Base-by-base conservation (phyloP, 2,329 filamentous ascomycete genomes). In the Kalaharituber pfeilii region DNA sequence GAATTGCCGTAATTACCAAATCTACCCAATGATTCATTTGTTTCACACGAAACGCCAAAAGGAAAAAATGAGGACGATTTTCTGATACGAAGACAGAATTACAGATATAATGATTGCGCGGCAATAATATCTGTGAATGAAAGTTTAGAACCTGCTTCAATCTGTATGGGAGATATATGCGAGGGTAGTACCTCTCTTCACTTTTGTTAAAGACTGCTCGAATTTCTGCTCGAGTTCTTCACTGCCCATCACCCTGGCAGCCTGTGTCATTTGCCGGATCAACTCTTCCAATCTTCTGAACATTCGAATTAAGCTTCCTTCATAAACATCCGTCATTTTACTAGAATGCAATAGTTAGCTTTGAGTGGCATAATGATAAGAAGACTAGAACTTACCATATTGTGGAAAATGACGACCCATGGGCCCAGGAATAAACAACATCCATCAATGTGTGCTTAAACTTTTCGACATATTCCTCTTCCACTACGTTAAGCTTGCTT, bases 311-410 rank as follows among this genome's bases (percentile, higher is more conserved):
- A 98, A 73, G 56, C 86, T 95, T 57, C 91, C 91, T 72, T 98
- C 91, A 69, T 95, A 98, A 26, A 89, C 86, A 64, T 95, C 89
- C 26, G 91, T 96, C 88, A 98, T 95, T 86, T 94, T 94, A 71
- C 89, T 94, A 59, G 6, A 49, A 25, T 49, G 42, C n/a, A n/a
- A n/a, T n/a, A n/a, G n/a, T n/a, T n/a, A n/a, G n/a, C n/a, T n/a
- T 50, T 44, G 65, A 60, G 67, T 50, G 67, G 65, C 30, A 28
- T 29, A 39, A 55, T 50, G 56, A n/a, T 39, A 24, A 39, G 24
- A 52, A 49, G 26, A 50, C 8, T 30, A 54, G 28, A 54, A 78
- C 86, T 66, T 78, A 94, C 89, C 91, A 96, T 59, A 98, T 95
- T 63, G 94, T 81, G 0, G 84, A 80, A 72, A 98, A 98, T 0